A percentile compares a stretch with the other conserved stretches of the same genome.
Conservation (phyloP, 192 early-diverging fungal species). For the Phlyctochytrium bullatum region DNA sequence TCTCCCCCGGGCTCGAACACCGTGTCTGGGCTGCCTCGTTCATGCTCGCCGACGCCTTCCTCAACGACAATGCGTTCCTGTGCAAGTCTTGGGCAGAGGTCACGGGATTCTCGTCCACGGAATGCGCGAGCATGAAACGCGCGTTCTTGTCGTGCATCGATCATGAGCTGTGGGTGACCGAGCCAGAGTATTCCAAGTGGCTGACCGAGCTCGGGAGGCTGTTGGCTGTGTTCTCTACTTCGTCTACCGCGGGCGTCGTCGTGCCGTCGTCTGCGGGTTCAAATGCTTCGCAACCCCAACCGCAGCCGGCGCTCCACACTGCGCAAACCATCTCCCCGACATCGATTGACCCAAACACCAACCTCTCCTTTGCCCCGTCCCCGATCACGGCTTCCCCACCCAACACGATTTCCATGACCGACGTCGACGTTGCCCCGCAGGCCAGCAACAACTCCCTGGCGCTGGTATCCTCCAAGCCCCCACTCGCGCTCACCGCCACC, state of each 20-base stretch:
- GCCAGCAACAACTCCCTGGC: too few relatives aligned
- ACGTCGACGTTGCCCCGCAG: too few relatives aligned
- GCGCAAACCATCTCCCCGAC: neutral
- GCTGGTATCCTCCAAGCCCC: too few relatives aligned
- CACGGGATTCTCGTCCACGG: neutral
- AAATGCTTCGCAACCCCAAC: neutral
- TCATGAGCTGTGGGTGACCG: neutral
- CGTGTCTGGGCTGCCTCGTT: neutral
- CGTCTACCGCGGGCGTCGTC: neutral
- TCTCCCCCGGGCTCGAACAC: neutral
- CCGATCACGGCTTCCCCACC: too few relatives aligned
- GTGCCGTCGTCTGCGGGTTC: neutral
- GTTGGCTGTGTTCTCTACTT: neutral
- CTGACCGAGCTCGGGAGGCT: neutral
- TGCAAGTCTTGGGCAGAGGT: constrained; percentile 24
- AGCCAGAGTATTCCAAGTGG: neutral
- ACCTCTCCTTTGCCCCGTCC: too few relatives aligned
- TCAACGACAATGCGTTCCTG: constrained; percentile 31
- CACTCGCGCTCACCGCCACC: too few relatives aligned
- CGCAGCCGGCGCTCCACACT: neutral
- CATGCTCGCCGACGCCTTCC: constrained; percentile 15
- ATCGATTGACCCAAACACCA: too few relatives aligned
- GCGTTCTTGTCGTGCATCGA: neutral
- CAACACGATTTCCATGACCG: too few relatives aligned
- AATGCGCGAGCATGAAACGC: neutral